Evolutionary conservation across 441 rosid species (phyloP), one percentile per base, ranked within the genome.

Genomic region (Gossypium lobatum): DNA sequence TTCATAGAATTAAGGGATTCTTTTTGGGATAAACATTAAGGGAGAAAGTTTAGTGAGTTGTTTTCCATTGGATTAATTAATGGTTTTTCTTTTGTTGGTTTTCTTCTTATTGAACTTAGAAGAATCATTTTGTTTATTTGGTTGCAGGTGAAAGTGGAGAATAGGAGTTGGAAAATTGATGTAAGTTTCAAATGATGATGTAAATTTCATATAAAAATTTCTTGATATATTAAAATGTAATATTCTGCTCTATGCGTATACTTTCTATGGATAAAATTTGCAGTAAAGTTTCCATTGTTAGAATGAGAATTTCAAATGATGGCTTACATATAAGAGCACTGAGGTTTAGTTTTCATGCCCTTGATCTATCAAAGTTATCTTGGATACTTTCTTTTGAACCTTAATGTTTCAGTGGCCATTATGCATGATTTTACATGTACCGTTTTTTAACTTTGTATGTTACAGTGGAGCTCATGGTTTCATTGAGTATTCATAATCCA

Each of bases 121-220:
- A 9, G 42, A 20, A 34, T 61, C n/a, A 0, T 70, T 77, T 61
- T 59, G 45, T 55, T 16, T 66, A 1, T 50, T 76, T 82, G 64
- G 14, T 60, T 85, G 86, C 96, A 95, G 98, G 97, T 91, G 86
- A 93, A 93, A 87, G 93, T 95, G 85, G 98, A 95, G 82, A 95
- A 88, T 76, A 87, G 82, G 86, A 73, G 83, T 8, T 93, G 99
- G 99, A 95, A 93, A 81, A 79, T 95, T 48, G 86, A 95, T 80
- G 98, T 93, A 78, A 88, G 98, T 75, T 73, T 42, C 55, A 11
- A 17, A 39, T 28, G 4, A 16, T 72, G 11, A 26, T 46, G 18
- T 60, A 7, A 20, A 23, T 23, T 66, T 67, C 42, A 16, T 68
- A 50, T 45, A 6, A 50, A 63, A 67, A n/a, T 26, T 67, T 48